Evolutionary conservation across 2,329 filamentous ascomycete species (phyloP), one percentile per base, ranked within the genome.

Genomic region (Calonectria leucothoes): DNA sequence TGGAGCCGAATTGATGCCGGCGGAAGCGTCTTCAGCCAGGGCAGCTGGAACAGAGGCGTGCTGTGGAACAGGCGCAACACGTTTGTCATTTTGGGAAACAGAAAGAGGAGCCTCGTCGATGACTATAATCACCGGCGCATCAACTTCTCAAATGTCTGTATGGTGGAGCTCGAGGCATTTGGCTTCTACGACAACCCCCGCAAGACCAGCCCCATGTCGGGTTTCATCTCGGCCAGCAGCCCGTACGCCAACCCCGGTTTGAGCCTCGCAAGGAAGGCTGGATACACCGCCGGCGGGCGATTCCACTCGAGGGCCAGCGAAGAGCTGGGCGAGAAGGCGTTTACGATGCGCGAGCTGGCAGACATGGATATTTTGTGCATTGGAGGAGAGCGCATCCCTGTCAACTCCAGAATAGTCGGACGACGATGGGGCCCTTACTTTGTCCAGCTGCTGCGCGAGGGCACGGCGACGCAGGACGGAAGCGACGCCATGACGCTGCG

Each of bases 61-160:
- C 85, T 99, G 10, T 99, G 97, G 97, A 94, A 94, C 81, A 91
- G 96, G 52, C 91, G 97, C 75, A 99, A 98, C 82, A 95, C 95
- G 0, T 99, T 98, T 85, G 95, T 98, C 39, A 96, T 99, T 75
- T 89, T 99, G 45, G 97, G 97, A 59, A 97, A 98, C 83, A 92
- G 97, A 45, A 98, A 98, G 84, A 90, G 97, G 75, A 98, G 94
- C 78, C 89, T 99, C 37, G 96, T 98, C 0, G 96, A 99, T 79
- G 97, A 99, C 84, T 99, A 99, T 85, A 98, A 98, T 82, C 97
- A 98, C 81, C 94, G 97, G 14, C 93, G 97, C 31, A 97, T 99
- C 85, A 99, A 99, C 84, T 99, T 98, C 83, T 94, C 94, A 12
- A 97, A 99, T 81, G 92, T 98, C 33, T 98, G 97, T 83, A 94